Conservation (phyloP, 331 rosid species). For the Malus hybrid region DNA sequence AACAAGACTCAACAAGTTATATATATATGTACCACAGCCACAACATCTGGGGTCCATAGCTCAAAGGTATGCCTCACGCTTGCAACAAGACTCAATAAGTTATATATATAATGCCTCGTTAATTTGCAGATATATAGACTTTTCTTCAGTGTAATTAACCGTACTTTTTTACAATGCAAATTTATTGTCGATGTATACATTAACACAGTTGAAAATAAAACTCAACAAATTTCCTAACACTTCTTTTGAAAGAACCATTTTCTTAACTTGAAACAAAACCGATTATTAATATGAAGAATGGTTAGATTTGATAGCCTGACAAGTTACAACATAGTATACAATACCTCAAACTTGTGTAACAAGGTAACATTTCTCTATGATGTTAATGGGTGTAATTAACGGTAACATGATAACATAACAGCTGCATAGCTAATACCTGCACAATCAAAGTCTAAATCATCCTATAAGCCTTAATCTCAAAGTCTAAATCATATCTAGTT, state of each 20-base stretch:
- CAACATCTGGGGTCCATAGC: neutral
- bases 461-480: conserved; percentile 1
- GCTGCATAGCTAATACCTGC: neutral
- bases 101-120: neutral
- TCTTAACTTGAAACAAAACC: neutral
- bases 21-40: neutral
- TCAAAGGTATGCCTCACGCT: neutral
- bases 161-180: no score
- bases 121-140: no score
- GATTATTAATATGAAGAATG: neutral
- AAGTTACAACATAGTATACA: neutral
- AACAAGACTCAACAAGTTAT: neutral
- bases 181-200: no score
- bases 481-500: neutral
- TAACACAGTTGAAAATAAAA: no score
- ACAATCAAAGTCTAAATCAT: neutral
- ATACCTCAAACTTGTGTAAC: neutral
- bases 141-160: no score
- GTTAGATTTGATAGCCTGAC: neutral
- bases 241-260: neutral
- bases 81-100: neutral
- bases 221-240: no score
- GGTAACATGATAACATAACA: neutral
- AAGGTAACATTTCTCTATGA: neutral
- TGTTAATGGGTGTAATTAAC: neutral